Evolutionary conservation across 2,329 filamentous ascomycete genomes (phyloP).

Genomic region (Fusarium transvaalense): DNA sequence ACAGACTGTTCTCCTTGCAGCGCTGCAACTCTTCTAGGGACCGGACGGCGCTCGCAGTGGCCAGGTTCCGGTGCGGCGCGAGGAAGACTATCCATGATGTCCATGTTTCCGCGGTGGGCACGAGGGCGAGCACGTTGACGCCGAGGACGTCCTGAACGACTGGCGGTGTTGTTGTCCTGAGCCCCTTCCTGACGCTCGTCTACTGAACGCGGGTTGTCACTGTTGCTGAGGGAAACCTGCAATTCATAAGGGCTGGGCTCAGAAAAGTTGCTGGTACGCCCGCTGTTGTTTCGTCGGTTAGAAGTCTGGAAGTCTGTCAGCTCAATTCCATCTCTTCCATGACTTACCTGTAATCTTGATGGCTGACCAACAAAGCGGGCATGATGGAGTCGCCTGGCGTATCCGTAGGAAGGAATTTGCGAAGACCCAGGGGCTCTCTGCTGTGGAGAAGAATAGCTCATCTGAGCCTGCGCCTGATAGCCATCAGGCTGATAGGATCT

Average conservation of each 20-base stretch:
- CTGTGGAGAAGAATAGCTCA: not conserved
- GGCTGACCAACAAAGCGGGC: not conserved
- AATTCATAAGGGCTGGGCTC: not conserved
- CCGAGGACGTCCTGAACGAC: not conserved
- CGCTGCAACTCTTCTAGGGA: not conserved
- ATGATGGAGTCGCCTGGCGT: not conserved
- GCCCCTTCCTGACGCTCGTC: not conserved
- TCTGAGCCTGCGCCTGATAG: constrained; percentile 2
- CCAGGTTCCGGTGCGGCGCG: not conserved
- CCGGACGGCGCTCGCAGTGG: not conserved
- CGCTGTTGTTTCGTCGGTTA: not conserved
- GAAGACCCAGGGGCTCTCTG: not conserved
- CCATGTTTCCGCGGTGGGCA: constrained; percentile 1
- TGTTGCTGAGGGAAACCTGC: not conserved
- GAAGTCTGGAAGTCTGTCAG: constrained; percentile 11
- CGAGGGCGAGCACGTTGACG: not conserved
- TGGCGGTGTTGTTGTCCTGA: not conserved
- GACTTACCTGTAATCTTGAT: constrained; percentile 10
- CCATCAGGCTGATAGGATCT: not conserved
- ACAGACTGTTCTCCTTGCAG: not conserved
- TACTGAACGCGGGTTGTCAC: not conserved
- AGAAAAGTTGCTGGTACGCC: not conserved
- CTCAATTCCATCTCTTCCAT: constrained; percentile 1
- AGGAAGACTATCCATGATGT: constrained; percentile 3
- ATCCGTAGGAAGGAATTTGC: not conserved